phyloP scores from a whole-genome alignment of 2,329 filamentous ascomycete genomes.

The Periconia macrospinosa region DNA sequence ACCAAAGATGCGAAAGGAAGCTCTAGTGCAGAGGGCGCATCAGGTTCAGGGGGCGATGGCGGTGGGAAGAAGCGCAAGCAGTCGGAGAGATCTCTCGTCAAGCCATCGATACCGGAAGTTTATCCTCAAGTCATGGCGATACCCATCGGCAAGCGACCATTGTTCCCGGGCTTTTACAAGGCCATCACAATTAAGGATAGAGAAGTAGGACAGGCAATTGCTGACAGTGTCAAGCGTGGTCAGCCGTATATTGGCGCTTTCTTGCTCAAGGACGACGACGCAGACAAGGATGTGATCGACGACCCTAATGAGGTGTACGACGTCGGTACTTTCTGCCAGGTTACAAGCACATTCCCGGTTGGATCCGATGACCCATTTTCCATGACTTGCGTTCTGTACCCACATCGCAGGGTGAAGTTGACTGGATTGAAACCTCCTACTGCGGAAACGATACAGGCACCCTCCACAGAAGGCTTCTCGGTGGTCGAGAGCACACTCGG shows the following conservation, averaged over 20 bases:
- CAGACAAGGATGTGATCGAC: constrained; percentile 91
- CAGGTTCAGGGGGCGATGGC: constrained; percentile 54
- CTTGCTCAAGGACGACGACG: constrained; percentile 92
- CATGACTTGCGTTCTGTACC: constrained; percentile 92
- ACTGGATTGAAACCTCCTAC: constrained; percentile 76
- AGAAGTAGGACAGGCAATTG: constrained; percentile 86
- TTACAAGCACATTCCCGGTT: constrained; percentile 93
- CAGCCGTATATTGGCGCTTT: constrained; percentile 98
- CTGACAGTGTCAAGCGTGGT: constrained; percentile 94
- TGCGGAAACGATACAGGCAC: constrained; percentile 34
- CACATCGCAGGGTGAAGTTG: constrained; percentile 90
- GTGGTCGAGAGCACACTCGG: constrained; percentile 45
- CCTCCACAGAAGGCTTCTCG: constrained; percentile 26
- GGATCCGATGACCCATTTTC: constrained; percentile 76
- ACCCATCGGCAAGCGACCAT: constrained; percentile 86
- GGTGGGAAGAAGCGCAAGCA: constrained; percentile 72
- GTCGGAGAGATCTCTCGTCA: constrained; percentile 76
- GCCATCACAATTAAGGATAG: constrained; percentile 95
- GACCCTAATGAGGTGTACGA: constrained; percentile 90
- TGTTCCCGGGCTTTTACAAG: constrained; percentile 99
- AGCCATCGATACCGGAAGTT: constrained; percentile 87
- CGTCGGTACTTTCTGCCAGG: constrained; percentile 94
- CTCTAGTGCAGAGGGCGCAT: constrained; percentile 57
- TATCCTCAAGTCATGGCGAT: constrained; percentile 98
- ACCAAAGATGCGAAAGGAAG: constrained; percentile 61